Evolutionary conservation across 306 rosid genomes (phyloP), one percentile per base, ranked within the genome.

Genomic region (Abrus pulchellus): DNA sequence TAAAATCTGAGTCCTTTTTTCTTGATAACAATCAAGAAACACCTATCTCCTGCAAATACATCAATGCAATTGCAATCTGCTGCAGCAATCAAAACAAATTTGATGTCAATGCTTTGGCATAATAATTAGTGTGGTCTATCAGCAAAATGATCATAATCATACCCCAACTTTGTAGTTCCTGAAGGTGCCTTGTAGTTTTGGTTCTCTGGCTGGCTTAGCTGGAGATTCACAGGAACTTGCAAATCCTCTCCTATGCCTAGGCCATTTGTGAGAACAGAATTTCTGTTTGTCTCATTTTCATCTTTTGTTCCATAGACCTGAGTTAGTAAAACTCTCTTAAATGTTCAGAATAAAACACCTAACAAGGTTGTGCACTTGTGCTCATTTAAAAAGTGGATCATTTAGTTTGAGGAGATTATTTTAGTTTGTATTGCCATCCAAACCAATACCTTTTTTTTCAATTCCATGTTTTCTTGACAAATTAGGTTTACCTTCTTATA

Each of bases 221-320:
- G 97, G 91, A 94, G 97, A 81, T 83, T 84, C 78, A 94, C 93
- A 3, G 95, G 90, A 12, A 80, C 86, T 29, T 86, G 80, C 48
- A 90, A 78, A 82, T 89, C 92, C 71, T 92, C 92, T 85, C 81
- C 85, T 47, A 85, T 80, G 68, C 83, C 75, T 49, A 75, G 87
- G 82, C 86, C 88, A 78, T 86, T 81, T 69, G 86, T 78, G 69
- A 86, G 85, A 74, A 83, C 81, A 59, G 78, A 72, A 72, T 72
- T 77, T 83, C 79, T 85, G 69, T 83, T 85, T 74, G 88, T 80
- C 77, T 66, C 88, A 62, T 76, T 80, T 13, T 40, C 86, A 36
- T 87, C 86, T 71, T 90, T 91, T 78, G 92, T 87, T 90, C 92
- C 97, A 69, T 91, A 82, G 60, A 87, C 94, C 99, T 94, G 89